These are phyloP conservation scores for Astrocystis sublimbata DNA, from an alignment of 495 filamentous ascomycete genomes.

Conservation along the genomic window DNA sequence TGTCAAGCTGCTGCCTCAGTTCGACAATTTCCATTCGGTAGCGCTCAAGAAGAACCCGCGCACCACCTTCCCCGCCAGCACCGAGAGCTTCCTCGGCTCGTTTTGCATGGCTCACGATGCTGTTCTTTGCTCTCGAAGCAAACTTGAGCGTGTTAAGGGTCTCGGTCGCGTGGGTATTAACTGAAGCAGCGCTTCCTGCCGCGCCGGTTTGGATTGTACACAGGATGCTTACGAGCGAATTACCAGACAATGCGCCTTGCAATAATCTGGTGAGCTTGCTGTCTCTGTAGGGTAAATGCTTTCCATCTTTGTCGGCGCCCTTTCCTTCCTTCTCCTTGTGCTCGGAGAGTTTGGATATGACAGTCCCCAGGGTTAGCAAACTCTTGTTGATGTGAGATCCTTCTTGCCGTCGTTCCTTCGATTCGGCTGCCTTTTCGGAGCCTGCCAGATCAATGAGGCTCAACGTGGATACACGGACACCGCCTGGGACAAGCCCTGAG, in stretches of 20 bases:
- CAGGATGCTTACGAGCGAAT: slow-evolving; percentile 93
- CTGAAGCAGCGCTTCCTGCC: slow-evolving; percentile 60
- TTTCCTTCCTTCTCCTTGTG: slow-evolving; percentile 78
- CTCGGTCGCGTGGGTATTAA: slow-evolving; percentile 74
- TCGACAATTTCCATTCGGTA: slow-evolving; percentile 94
- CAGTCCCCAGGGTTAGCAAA: slow-evolving; percentile 89
- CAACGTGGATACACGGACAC: slow-evolving; percentile 91
- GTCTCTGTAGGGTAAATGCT: slow-evolving; percentile 93
- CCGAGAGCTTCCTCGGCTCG: slow-evolving; percentile 86
- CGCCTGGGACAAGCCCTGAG: slow-evolving; percentile 76
- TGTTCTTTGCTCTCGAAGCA: slow-evolving; percentile 94
- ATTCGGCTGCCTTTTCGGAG: slow-evolving; percentile 92
- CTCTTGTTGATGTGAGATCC: slow-evolving; percentile 99
- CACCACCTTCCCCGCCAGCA: slow-evolving; percentile 73
- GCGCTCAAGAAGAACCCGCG: slow-evolving; percentile 83
- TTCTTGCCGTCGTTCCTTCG: slow-evolving; percentile 90
- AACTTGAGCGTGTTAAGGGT: slow-evolving; percentile 97
- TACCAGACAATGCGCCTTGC: slow-evolving; percentile 89
- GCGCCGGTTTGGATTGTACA: slow-evolving; percentile 87
- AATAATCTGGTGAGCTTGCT: slow-evolving; percentile 93
- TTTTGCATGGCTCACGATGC: slow-evolving; percentile 96
- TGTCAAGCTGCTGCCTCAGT: slow-evolving; percentile 77
- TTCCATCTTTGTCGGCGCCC: slow-evolving; percentile 71
- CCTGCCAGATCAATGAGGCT: slow-evolving; percentile 96
- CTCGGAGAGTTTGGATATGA: slow-evolving; percentile 82